Percentiles rank a stretch among this genome's conserved stretches.
Conservation (phyloP, 164 flowering plant species). For the Santalum album region DNA sequence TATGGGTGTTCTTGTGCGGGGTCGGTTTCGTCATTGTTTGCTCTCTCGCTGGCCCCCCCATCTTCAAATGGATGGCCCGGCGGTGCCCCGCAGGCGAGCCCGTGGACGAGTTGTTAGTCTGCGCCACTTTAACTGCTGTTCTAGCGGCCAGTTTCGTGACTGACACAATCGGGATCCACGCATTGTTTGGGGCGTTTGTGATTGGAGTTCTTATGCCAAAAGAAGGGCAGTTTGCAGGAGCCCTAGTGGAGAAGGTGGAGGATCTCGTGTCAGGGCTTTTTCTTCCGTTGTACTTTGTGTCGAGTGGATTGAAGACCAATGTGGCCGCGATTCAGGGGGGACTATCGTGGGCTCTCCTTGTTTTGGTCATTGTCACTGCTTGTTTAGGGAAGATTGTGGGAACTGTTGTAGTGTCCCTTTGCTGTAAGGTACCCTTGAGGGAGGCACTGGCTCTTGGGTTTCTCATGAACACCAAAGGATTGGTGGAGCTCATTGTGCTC, state of each 20-base stretch:
- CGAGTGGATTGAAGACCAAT: constrained; percentile 25
- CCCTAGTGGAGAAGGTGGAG: constrained; percentile 23
- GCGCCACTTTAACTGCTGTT: constrained; percentile 16
- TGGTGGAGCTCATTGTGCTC: constrained; percentile 28
- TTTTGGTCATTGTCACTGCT: constrained; percentile 23
- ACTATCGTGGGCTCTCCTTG: constrained; percentile 26
- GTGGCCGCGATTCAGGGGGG: constrained; percentile 24
- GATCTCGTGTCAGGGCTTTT: constrained; percentile 27
- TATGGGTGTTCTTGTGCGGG: constrained; percentile 23
- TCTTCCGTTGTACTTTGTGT: constrained; percentile 25
- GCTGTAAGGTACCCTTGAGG: constrained; percentile 14
- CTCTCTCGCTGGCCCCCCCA: constrained; percentile 2
- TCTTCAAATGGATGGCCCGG: constrained; percentile 14
- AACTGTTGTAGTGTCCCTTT: constrained; percentile 14
- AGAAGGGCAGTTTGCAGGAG: constrained; percentile 19
- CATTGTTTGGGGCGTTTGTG: constrained; percentile 31
- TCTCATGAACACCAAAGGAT: constrained; percentile 33
- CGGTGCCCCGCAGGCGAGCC: constrained; percentile 25
- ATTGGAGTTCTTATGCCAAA: constrained; percentile 24
- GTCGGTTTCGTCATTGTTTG: constrained; percentile 12
- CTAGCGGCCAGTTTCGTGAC: constrained; percentile 21
- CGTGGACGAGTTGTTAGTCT: constrained; percentile 20
- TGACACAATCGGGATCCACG: constrained; percentile 28
- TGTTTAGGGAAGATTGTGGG: constrained; percentile 31
- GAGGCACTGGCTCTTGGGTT: constrained; percentile 25